Evolutionary conservation across 2,329 filamentous ascomycete species (phyloP).

Genomic region (Aureobasidium sp.): DNA sequence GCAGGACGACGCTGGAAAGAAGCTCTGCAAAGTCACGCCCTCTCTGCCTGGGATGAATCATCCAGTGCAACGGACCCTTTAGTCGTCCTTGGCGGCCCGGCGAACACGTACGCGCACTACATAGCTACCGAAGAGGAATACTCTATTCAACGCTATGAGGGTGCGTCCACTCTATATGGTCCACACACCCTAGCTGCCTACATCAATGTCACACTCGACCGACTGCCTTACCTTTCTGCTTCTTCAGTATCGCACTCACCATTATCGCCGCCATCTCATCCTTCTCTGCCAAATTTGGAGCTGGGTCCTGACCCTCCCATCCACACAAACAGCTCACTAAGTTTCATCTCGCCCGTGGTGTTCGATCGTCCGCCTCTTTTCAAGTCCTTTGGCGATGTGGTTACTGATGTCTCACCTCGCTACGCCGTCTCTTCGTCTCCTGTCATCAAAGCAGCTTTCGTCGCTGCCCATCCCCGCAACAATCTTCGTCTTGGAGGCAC

Average conservation of each 20-base stretch:
- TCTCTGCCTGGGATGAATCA: slow-evolving; percentile 31
- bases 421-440: slow-evolving; percentile 52
- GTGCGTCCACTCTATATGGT: slow-evolving; percentile 85
- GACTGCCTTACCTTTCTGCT: slow-evolving; percentile 58
- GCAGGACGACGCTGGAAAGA: slow-evolving; percentile 78
- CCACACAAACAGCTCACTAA: slow-evolving; percentile 66
- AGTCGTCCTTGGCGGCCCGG: slow-evolving; percentile 82
- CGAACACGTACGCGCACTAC: slow-evolving; percentile 86
- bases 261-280: slow-evolving; percentile 27
- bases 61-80: slow-evolving; percentile 49
- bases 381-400: slow-evolving; percentile 63
- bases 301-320: slow-evolving; percentile 64
- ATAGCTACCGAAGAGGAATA: slow-evolving; percentile 76
- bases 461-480: slow-evolving; percentile 85
- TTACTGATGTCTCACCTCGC: slow-evolving; percentile 46
- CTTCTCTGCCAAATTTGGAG: slow-evolving; percentile 28
- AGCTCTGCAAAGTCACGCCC: slow-evolving; percentile 45
- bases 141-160: slow-evolving; percentile 80
- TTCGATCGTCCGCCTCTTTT: slow-evolving; percentile 61
- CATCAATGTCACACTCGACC: slow-evolving; percentile 73
- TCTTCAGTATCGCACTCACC: slow-evolving; percentile 27
- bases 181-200: slow-evolving; percentile 76
- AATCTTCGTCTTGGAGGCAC: slow-evolving; percentile 73
- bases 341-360: slow-evolving; percentile 74
- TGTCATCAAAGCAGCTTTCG: slow-evolving; percentile 60